phyloP scores from a whole-genome alignment of 2,329 filamentous ascomycete species.

The Teratosphaeria gauchensis region DNA sequence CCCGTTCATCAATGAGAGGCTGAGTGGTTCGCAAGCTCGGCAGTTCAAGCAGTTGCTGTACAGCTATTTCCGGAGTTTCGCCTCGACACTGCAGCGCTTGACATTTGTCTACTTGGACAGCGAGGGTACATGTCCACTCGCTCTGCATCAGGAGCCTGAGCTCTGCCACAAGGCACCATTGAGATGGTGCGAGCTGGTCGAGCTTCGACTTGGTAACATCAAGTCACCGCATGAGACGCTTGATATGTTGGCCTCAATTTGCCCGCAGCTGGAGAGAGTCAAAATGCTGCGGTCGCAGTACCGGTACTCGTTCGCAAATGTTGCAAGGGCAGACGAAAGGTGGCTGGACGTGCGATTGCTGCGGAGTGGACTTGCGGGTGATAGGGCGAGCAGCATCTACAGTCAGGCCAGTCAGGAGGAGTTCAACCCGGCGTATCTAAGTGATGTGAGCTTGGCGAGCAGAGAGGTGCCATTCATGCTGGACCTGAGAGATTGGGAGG shows the following conservation, averaged over 20 bases:
- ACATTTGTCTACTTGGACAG: slow-evolving; percentile 23
- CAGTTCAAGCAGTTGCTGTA: slow-evolving; percentile 23
- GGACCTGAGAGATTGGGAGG: background rate
- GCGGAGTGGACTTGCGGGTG: background rate
- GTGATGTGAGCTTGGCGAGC: background rate
- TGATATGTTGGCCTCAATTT: slow-evolving; percentile 1
- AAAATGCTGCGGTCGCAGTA: slow-evolving; percentile 8
- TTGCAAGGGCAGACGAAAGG: slow-evolving; percentile 1
- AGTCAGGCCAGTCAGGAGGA: slow-evolving; percentile 4
- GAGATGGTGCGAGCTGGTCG: slow-evolving; percentile 13
- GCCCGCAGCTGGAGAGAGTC: slow-evolving; percentile 6
- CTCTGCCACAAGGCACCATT: slow-evolving; percentile 9
- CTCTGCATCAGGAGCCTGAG: slow-evolving; percentile 12
- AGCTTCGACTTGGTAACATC: slow-evolving; percentile 19
- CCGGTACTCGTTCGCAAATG: background rate
- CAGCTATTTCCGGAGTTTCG: slow-evolving; percentile 23
- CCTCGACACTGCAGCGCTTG: slow-evolving; percentile 15
- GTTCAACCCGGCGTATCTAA: background rate
- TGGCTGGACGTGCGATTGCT: slow-evolving; percentile 11
- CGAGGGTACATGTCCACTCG: slow-evolving; percentile 21
- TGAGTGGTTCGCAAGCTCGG: slow-evolving; percentile 14
- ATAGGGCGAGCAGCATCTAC: slow-evolving; percentile 5
- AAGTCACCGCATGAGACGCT: slow-evolving; percentile 7
- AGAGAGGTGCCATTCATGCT: background rate
- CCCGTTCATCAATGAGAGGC: slow-evolving; percentile 7